phyloP scores from a whole-genome alignment of 768 basidiomycete genomes.

The Fomitopsis pulvina region DNA sequence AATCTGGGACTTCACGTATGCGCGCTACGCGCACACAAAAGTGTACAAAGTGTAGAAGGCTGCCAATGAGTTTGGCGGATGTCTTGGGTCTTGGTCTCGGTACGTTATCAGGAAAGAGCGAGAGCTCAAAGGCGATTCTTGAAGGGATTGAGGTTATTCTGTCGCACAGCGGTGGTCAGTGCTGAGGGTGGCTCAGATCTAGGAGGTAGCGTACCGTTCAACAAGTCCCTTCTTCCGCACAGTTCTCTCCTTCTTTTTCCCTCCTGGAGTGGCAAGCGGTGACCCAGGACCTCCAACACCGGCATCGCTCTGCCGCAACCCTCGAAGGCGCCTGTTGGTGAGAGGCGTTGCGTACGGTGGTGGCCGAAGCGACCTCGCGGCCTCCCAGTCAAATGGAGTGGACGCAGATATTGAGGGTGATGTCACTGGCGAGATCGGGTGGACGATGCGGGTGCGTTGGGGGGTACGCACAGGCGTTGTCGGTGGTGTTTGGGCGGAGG shows the following conservation, averaged over 20 bases:
- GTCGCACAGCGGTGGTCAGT: not conserved
- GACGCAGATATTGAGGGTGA: slow-evolving; percentile 74
- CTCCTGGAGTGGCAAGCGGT: slow-evolving; percentile 34
- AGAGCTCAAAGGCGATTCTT: slow-evolving; percentile 68
- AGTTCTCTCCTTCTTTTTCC: slow-evolving; percentile 28
- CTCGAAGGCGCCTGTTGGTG: slow-evolving; percentile 34
- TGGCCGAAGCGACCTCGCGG: slow-evolving; percentile 60
- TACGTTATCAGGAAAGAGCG: slow-evolving; percentile 75
- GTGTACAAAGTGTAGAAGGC: slow-evolving; percentile 59
- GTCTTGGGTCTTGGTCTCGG: slow-evolving; percentile 64
- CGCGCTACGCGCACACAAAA: slow-evolving; percentile 58
- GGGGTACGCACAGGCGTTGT: slow-evolving; percentile 31
- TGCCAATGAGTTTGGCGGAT: slow-evolving; percentile 61
- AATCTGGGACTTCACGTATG: slow-evolving; percentile 48
- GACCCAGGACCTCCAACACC: slow-evolving; percentile 19
- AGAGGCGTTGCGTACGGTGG: slow-evolving; percentile 68
- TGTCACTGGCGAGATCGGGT: slow-evolving; percentile 47
- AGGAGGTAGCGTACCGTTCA: slow-evolving; percentile 42
- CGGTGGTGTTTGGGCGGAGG: slow-evolving; percentile 7
- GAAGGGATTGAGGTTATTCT: slow-evolving; percentile 68
- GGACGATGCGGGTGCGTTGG: slow-evolving; percentile 38
- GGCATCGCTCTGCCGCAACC: slow-evolving; percentile 20
- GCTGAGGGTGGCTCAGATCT: too few species aligned
- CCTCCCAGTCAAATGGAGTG: slow-evolving; percentile 83
- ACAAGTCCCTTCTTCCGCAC: slow-evolving; percentile 58